Base-by-base conservation (phyloP, 345 rosid species). In the Camelina hispida region DNA sequence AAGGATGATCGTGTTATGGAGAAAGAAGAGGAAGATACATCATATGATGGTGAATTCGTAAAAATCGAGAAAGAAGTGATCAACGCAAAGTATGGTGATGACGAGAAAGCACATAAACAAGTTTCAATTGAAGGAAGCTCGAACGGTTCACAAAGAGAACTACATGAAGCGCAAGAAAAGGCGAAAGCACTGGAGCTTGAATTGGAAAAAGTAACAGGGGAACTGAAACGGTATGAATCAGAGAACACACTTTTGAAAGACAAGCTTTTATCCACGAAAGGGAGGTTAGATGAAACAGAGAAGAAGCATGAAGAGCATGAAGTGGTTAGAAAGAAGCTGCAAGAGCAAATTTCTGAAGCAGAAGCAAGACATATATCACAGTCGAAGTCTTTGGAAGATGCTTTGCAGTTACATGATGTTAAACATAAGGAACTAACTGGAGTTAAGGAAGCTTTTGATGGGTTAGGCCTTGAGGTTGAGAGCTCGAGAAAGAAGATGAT, bases 21-120 rank as follows among this genome's bases (percentile, higher is more conserved):
- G 74, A 90, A 85, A 79, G 93, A 88, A 55, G 96, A 90, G 48
- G 92, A 95, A 51, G 99, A 91, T 78, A 82, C 84, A 53, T 76
- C 81, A 51, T 71, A 79, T 57, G 96, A 85, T 69, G 93, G 91
- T 69, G 98, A 85, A 65, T 96, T 92, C 75, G 83, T 93, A 15
- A 96, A 96, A 74, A 93, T 96, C 51, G 98, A 90, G 80, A 89
- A 77, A 78, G 99, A 92, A 81, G 83, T 77, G 11, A 65, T 81
- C 0, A 86, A 89, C 62, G 70, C 67, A 23, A 87, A 60, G 22
- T 47, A 16, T 47, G 52, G 3, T 16, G 20, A 47, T n/a, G 52
- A 16, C 7, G 20, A 16, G 10, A n/a, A 47, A 44, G 48, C 51
- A 46, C 9, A n/a, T 9, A 46, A 44, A n/a, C 62, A 40, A 51